A percentile compares a stretch with the other conserved stretches of the same genome.
These are phyloP conservation scores for Dispira parvispora DNA, from an alignment of 192 early-diverging fungal species.

Conservation along the genomic window DNA sequence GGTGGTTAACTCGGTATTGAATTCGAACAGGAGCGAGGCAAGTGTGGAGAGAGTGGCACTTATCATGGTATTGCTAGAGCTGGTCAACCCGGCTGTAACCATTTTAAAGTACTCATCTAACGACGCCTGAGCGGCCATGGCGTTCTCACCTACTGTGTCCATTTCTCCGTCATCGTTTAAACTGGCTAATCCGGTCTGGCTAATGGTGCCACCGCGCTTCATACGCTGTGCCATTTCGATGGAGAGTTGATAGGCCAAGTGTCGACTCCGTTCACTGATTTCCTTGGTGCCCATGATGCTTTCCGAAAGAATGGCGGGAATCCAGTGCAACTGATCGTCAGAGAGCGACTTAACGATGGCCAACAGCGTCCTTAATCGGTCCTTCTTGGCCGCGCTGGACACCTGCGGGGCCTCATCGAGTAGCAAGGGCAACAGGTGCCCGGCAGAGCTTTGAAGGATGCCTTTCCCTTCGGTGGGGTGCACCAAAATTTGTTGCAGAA, in stretches of 20 bases:
- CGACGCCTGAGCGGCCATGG: slow-evolving; percentile 17
- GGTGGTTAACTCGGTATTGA: slow-evolving; percentile 48
- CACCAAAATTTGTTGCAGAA: slow-evolving; percentile 40
- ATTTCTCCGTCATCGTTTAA: slow-evolving; percentile 18
- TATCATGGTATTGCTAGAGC: slow-evolving; percentile 81
- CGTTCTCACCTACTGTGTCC: slow-evolving; percentile 11
- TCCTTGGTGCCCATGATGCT: slow-evolving; percentile 90
- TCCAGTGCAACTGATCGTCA: slow-evolving; percentile 56
- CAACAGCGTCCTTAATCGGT: slow-evolving; percentile 55
- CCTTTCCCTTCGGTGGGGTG: slow-evolving; percentile 26
- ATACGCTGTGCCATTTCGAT: slow-evolving; percentile 85
- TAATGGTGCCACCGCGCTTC: slow-evolving; percentile 43
- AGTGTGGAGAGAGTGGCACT: slow-evolving; percentile 74
- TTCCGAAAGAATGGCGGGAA: slow-evolving; percentile 77
- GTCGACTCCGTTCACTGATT: slow-evolving; percentile 71
- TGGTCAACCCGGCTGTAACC: slow-evolving; percentile 86
- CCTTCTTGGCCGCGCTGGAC: slow-evolving; percentile 56
- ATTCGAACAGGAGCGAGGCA: slow-evolving; percentile 83
- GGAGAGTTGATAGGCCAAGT: slow-evolving; percentile 64
- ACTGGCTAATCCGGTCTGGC: slow-evolving; percentile 20
- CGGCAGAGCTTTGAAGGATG: slow-evolving; percentile 17
- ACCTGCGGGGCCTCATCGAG: slow-evolving; percentile 52
- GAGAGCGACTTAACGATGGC: slow-evolving; percentile 44
- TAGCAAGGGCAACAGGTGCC: slow-evolving; percentile 16
- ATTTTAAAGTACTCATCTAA: slow-evolving; percentile 82